Evolutionary conservation across 169 alveolate species (phyloP), one percentile per base, ranked within the genome.

Genomic region (Cyclospora cayetanensis): DNA sequence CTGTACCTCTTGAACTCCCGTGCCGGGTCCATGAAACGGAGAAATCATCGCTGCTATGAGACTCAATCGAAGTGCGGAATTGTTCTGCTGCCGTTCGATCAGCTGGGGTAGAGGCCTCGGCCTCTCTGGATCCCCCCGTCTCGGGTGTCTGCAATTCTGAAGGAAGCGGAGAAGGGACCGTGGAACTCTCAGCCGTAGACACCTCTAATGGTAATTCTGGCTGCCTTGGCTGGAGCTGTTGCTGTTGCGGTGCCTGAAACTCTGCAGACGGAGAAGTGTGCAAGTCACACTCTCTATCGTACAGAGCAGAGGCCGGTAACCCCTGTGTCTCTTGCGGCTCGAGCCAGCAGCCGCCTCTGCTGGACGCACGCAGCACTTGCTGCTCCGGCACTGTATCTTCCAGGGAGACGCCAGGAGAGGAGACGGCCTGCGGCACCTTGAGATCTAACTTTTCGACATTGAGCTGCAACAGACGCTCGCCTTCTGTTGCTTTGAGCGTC

Each of bases 391-490:
- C 29, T n/a, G 76, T 42, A 5, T 63, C 68, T n/a, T 65, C 91
- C 0, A 18, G 74, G 72, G 50, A 31, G 2, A 46, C 89, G 25
- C 39, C 34, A 4, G 86, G 46, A 4, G 70, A 4, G 18, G 70
- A 27, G 12, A 74, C 60, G 31, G 29, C 52, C 1, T 20, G 74
- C 2, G 76, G 90, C 90, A 91, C 79, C 31, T 72, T 66, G 72
- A 91, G 70, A 50, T 91, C 94, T 29, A 91, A 4, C 68, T 79
- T 77, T 27, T 91, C 94, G 46, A 91, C 94, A 11, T 77, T 89
- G 35, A 91, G 91, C 77, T 65, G 74, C 87, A 91, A 91, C 39
- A 77, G 55, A 25, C 91, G 85, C 18, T 77, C 91, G 68, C 70
- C 68, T 35, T 70, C 72, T 29, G 39, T 72, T 46, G 84, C 66